Percentiles rank a stretch among this genome's conserved stretches.
Conservation (phyloP, 1,284 basidiomycete species). For the Pseudozyma thailandica region DNA sequence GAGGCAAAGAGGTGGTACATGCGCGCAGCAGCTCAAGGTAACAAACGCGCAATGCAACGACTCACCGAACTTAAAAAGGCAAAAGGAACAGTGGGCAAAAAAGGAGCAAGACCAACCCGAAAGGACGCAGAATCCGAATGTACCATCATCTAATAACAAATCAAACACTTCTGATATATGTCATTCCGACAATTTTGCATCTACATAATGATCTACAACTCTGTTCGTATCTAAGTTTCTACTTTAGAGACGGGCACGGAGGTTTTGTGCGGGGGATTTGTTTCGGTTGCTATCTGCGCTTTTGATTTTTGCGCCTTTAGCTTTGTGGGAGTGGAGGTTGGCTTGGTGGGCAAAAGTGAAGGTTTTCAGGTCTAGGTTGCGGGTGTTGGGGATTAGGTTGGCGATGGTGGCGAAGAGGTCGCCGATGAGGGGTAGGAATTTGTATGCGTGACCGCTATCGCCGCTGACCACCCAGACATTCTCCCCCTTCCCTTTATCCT, state of each 20-base stretch:
- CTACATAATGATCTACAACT: no score
- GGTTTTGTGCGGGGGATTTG: slow-evolving; percentile 2
- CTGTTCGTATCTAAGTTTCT: background rate
- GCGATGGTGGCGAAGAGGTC: slow-evolving; percentile 75
- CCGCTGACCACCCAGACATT: slow-evolving; percentile 70
- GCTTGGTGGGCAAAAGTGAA: slow-evolving; percentile 51
- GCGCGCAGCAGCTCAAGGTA: slow-evolving; percentile 84
- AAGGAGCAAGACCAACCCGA: slow-evolving; percentile 55
- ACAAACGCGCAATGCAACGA: slow-evolving; percentile 92
- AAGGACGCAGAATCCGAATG: slow-evolving; percentile 62
- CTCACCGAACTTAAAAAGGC: slow-evolving; percentile 78
- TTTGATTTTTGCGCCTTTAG: background rate
- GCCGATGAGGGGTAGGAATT: slow-evolving; percentile 85
- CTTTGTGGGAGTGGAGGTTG: slow-evolving; percentile 6
- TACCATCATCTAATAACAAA: slow-evolving; percentile 50
- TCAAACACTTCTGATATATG: background rate
- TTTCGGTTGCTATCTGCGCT: slow-evolving; percentile 33
- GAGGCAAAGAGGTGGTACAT: slow-evolving; percentile 99
- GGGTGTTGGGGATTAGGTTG: slow-evolving; percentile 7
- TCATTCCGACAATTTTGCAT: no score
- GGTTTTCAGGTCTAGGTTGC: slow-evolving; percentile 10
- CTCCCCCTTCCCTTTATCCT: slow-evolving; percentile 22
- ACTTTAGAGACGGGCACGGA: slow-evolving; percentile 15
- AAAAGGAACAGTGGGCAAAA: slow-evolving; percentile 48
- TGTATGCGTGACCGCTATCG: slow-evolving; percentile 70